Conservation (phyloP, 2,329 filamentous ascomycete species). For the Ophiostoma australiae region DNA sequence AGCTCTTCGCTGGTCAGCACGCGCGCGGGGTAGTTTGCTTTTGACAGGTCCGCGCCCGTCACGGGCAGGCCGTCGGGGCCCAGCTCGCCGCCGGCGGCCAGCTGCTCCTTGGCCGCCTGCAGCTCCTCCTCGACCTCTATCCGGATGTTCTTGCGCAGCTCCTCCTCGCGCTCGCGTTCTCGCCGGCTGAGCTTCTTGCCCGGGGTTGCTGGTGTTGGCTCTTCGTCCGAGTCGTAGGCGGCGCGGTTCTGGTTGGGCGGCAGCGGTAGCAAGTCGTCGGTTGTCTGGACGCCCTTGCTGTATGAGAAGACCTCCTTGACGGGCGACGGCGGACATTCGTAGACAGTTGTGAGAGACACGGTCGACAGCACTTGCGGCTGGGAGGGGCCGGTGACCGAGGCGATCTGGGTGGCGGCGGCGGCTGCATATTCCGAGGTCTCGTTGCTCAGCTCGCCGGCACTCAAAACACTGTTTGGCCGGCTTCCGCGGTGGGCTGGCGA, state of each 20-base stretch:
- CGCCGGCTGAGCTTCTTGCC: conserved; percentile 73
- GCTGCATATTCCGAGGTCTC: conserved; percentile 60
- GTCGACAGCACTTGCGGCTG: conserved; percentile 66
- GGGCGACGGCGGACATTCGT: conserved; percentile 71
- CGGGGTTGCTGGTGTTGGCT: conserved; percentile 50
- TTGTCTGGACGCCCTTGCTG: conserved; percentile 93
- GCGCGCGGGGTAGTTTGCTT: conserved; percentile 67
- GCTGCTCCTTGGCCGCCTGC: conserved; percentile 59
- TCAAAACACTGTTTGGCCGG: conserved; percentile 80
- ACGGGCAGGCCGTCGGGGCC: conserved; percentile 25
- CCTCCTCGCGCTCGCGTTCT: conserved; percentile 79
- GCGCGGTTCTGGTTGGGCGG: conserved; percentile 50
- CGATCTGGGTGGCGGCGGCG: conserved; percentile 37
- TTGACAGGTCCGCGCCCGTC: conserved; percentile 39
- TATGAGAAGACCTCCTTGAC: conserved; percentile 87
- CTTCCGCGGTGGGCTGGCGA: conserved; percentile 67
- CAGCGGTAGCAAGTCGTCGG: conserved; percentile 63
- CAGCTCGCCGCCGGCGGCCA: conserved; percentile 37
- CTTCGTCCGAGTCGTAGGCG: conserved; percentile 61
- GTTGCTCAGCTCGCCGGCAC: conserved; percentile 73
- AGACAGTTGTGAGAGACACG: conserved; percentile 67
- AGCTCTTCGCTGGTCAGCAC: conserved; percentile 80
- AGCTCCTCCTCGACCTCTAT: conserved; percentile 92
- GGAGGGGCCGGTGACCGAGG: background rate
- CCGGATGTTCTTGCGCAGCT: conserved; percentile 76